Conservation (phyloP, 176 grass and related monocot species). For the Carex littledalei region DNA sequence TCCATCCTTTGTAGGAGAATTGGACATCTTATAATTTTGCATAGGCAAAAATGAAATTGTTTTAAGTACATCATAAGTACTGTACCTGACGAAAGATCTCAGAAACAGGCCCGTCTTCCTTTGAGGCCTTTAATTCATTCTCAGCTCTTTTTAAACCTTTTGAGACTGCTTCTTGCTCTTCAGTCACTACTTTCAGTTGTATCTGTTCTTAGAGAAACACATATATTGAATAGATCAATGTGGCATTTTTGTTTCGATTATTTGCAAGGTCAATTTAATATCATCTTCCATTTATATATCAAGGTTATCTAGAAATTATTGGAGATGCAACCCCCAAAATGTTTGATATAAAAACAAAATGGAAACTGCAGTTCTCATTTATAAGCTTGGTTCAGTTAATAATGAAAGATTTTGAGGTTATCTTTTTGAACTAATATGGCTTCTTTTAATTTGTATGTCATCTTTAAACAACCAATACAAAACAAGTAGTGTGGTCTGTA, state of each 20-base stretch:
- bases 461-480: not conserved
- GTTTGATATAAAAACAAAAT: constrained; percentile 6
- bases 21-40: not conserved
- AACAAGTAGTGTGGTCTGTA: not conserved
- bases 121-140: constrained; percentile 63
- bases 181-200: constrained; percentile 76
- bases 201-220: constrained; percentile 52
- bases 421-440: not conserved
- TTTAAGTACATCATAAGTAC: not conserved
- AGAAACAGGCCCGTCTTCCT: constrained; percentile 79
- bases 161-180: constrained; percentile 72
- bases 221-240: constrained; percentile 17
- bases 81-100: constrained; percentile 70
- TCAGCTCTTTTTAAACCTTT: constrained; percentile 90
- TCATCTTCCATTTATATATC: not conserved
- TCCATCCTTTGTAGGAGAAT: not conserved
- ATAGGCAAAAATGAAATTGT: not conserved
- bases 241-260: not conserved
- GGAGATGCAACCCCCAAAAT: not conserved
- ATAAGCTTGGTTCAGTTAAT: not conserved
- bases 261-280: not conserved
- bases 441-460: not conserved
- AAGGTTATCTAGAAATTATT: not conserved
- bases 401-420: not conserved
- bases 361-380: not conserved